A percentile compares a stretch with the other conserved stretches of the same genome.
phyloP scores from a whole-genome alignment of 768 basidiomycete species.

The Boletus reticulatus region DNA sequence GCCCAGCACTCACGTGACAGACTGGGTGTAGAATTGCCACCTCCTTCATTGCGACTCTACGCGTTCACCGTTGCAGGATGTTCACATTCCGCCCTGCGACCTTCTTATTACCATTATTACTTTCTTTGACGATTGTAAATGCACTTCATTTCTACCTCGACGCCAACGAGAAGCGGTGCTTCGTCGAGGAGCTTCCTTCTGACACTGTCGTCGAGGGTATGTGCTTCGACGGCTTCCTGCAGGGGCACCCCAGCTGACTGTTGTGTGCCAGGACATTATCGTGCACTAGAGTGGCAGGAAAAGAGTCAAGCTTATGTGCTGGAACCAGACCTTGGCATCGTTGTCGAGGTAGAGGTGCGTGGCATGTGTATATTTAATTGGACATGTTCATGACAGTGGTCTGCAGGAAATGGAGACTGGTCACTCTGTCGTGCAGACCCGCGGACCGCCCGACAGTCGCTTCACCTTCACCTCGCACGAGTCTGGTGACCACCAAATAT shows the following conservation, averaged over 20 bases:
- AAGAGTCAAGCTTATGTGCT: conserved; percentile 59
- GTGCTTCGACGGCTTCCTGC: conserved; percentile 10
- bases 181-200: conserved; percentile 92
- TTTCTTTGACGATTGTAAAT: conserved; percentile 46
- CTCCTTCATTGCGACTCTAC: background rate
- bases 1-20: conserved; percentile 15
- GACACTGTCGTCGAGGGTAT: conserved; percentile 94
- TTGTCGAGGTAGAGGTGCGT: conserved; percentile 87
- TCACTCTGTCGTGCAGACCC: conserved; percentile 81
- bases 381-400: background rate
- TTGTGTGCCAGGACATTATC: conserved; percentile 75
- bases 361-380: background rate
- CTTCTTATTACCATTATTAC: conserved; percentile 38
- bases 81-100: conserved; percentile 20
- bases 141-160: conserved; percentile 98
- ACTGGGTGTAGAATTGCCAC: background rate
- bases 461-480: conserved; percentile 99
- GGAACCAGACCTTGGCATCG: conserved; percentile 80
- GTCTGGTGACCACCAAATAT: conserved; percentile 95
- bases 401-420: conserved; percentile 80
- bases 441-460: conserved; percentile 85
- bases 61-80: conserved; percentile 19
- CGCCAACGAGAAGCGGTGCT: conserved; percentile 90
- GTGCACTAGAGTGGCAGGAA: conserved; percentile 90
- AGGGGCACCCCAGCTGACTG: background rate